A percentile compares a stretch with the other conserved stretches of the same genome.
phyloP scores from a whole-genome alignment of 2,329 filamentous ascomycete genomes.

The Teratosphaeria destructans region DNA sequence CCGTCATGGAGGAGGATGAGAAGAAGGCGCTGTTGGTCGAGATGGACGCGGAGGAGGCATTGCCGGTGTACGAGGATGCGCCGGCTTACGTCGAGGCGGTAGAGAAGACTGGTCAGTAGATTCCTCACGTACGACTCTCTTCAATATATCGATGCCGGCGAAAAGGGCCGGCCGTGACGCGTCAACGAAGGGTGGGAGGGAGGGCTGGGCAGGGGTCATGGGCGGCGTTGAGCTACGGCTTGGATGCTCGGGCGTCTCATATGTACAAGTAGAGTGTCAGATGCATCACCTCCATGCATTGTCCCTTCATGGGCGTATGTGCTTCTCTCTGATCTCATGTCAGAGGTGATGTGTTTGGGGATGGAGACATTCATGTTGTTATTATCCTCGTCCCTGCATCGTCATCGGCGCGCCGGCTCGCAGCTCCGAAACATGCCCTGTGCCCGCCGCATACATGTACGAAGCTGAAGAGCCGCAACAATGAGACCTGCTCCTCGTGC shows the following conservation, averaged over 20 bases:
- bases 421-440: neutral
- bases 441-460: neutral
- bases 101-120: neutral
- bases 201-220: too few relatives aligned
- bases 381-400: neutral
- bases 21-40: constrained; percentile 4
- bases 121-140: neutral
- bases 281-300: neutral
- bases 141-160: neutral
- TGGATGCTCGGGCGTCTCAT: neutral
- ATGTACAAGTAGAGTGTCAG: neutral
- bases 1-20: constrained; percentile 5
- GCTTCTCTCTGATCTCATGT: too few relatives aligned
- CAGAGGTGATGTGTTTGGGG: neutral
- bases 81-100: constrained; percentile 18
- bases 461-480: neutral
- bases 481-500: too few relatives aligned
- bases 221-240: neutral
- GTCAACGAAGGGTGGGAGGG: too few relatives aligned
- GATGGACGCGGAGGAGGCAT: constrained; percentile 12
- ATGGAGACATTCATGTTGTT: neutral
- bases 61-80: constrained; percentile 24
- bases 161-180: neutral
- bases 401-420: neutral
- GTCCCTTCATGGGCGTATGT: too few relatives aligned